Percentiles rank a stretch among this genome's conserved stretches.
phyloP scores from a whole-genome alignment of 225 moss, liverwort and hornwort species.

The Pleurozium schreberi region DNA sequence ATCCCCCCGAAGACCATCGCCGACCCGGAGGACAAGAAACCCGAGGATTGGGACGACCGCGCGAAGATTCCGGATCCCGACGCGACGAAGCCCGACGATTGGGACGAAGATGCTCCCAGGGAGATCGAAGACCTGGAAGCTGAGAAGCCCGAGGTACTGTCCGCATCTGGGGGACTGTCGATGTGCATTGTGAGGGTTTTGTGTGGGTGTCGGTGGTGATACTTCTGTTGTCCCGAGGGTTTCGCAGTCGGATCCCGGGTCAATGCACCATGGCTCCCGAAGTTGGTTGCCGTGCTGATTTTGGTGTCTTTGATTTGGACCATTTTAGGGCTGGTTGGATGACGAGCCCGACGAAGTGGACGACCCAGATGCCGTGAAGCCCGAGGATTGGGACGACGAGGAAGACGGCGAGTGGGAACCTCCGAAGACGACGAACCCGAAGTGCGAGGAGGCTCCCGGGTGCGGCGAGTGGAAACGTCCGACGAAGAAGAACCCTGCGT shows the following conservation, averaged over 20 bases:
- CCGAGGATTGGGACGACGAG: slow-evolving; percentile 64
- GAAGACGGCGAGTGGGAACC: slow-evolving; percentile 69
- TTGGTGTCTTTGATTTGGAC: neutral
- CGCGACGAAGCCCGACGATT: slow-evolving; percentile 79
- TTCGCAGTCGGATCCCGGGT: neutral
- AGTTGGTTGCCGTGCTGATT: neutral
- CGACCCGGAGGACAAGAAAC: slow-evolving; percentile 89
- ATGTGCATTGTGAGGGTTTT: too few species aligned
- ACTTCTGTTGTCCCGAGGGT: neutral
- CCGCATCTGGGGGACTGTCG: too few species aligned
- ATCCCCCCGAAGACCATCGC: slow-evolving; percentile 79
- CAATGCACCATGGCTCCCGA: neutral
- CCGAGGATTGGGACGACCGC: slow-evolving; percentile 87
- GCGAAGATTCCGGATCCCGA: slow-evolving; percentile 75
- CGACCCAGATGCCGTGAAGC: slow-evolving; percentile 48
- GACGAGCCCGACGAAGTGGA: slow-evolving; percentile 61
- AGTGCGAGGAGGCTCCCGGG: slow-evolving; percentile 56
- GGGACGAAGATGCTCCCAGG: slow-evolving; percentile 79
- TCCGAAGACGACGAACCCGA: slow-evolving; percentile 44
- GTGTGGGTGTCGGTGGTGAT: neutral
- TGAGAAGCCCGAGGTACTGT: slow-evolving; percentile 59
- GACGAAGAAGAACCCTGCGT: slow-evolving; percentile 38
- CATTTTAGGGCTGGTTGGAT: slow-evolving; percentile 48
- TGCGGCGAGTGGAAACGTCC: slow-evolving; percentile 63
- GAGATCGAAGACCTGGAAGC: slow-evolving; percentile 72